Conservation (phyloP, 1,284 basidiomycete genomes). For the Rhodotorula sp. region DNA sequence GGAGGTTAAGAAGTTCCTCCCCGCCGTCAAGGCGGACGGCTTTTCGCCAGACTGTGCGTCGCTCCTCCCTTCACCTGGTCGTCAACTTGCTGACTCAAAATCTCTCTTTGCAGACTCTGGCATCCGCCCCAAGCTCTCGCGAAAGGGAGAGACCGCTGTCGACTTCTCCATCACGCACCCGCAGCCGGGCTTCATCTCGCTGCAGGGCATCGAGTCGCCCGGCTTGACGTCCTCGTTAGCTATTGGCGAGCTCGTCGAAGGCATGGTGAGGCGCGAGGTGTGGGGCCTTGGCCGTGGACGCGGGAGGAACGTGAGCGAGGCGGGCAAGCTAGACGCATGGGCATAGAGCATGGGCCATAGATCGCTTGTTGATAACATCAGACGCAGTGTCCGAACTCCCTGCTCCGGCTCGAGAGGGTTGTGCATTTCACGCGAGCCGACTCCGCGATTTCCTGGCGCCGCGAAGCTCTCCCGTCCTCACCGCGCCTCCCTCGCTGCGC, state of each 20-base stretch:
- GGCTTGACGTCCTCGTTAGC: slow-evolving; percentile 58
- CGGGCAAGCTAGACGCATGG: slow-evolving; percentile 42
- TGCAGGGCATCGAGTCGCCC: slow-evolving; percentile 61
- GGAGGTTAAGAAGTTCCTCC: slow-evolving; percentile 64
- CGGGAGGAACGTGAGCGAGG: slow-evolving; percentile 46
- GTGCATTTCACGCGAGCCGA: neutral
- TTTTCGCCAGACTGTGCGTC: slow-evolving; percentile 71
- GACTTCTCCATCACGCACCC: slow-evolving; percentile 66
- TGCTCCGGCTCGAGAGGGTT: neutral
- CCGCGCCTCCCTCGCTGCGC: neutral
- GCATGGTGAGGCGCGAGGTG: slow-evolving; percentile 52
- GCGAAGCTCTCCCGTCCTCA: neutral
- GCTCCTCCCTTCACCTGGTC: neutral
- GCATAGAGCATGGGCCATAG: slow-evolving; percentile 11
- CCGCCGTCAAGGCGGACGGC: slow-evolving; percentile 64
- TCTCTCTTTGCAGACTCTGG: slow-evolving; percentile 62
- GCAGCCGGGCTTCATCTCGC: slow-evolving; percentile 64
- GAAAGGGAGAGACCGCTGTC: slow-evolving; percentile 72
- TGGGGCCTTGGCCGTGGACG: slow-evolving; percentile 61
- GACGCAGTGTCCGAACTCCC: neutral
- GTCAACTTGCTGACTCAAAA: no score
- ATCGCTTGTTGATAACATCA: neutral
- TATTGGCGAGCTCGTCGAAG: slow-evolving; percentile 55
- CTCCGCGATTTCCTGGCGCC: neutral
- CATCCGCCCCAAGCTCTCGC: slow-evolving; percentile 82